A percentile compares a stretch with the other conserved stretches of the same genome.
Evolutionary conservation across 345 rosid species (phyloP).

Genomic region (Citrus inodora): DNA sequence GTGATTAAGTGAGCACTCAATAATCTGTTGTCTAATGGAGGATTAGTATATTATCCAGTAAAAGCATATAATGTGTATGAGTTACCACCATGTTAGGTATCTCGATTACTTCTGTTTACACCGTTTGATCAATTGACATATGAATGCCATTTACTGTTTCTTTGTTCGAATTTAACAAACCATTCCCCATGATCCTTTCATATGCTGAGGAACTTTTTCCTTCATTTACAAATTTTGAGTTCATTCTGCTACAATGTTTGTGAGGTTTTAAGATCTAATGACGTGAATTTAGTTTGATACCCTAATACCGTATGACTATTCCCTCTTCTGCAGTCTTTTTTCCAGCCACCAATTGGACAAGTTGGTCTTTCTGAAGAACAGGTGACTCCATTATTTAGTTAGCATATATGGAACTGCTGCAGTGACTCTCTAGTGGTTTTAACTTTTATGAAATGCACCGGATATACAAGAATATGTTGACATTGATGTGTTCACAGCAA

Average conservation of each 20-base stretch:
- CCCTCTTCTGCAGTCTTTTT: slow-evolving; percentile 68
- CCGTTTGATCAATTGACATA: not conserved
- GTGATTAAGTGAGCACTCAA: not conserved
- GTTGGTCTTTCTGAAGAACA: slow-evolving; percentile 90
- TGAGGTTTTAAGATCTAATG: not conserved
- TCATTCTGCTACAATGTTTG: not conserved
- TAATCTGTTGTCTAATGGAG: not conserved
- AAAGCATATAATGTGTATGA: not conserved
- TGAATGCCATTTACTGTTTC: not conserved
- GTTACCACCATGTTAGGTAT: not conserved
- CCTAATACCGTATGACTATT: slow-evolving; percentile 1
- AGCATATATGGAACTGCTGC: not conserved
- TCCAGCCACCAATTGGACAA: slow-evolving; percentile 94
- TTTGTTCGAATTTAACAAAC: not conserved
- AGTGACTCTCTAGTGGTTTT: slow-evolving; percentile 13
- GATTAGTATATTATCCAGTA: not conserved
- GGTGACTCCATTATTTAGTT: slow-evolving; percentile 35
- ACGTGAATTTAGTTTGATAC: not conserved
- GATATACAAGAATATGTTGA: slow-evolving; percentile 72
- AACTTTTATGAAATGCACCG: slow-evolving; percentile 39
- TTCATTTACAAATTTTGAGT: not conserved
- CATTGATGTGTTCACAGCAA: slow-evolving; percentile 76
- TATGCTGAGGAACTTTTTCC: not conserved
- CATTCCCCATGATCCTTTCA: not conserved
- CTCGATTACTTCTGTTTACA: not conserved